Evolutionary conservation across 208 protist genomes (phyloP).

Genomic region (Leishmania tarentolae): DNA sequence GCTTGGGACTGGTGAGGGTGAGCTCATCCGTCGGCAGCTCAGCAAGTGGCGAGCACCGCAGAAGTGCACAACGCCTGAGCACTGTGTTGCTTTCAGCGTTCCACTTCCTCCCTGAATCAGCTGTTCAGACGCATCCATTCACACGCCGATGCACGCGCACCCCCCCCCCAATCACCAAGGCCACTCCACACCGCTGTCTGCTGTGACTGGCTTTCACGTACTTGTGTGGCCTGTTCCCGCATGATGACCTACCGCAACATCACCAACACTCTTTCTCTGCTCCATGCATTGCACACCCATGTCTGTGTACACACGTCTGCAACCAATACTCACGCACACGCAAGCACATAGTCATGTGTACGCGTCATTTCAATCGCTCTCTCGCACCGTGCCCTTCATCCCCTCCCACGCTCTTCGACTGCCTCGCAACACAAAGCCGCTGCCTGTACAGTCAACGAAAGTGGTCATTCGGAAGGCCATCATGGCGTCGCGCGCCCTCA

Average conservation of each 20-base stretch:
- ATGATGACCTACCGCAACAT: not conserved
- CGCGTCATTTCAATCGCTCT: not conserved
- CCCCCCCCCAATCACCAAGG: no score
- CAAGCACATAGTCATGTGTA: not conserved
- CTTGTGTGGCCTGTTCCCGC: not conserved
- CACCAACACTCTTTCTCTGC: not conserved
- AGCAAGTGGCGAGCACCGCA: not conserved
- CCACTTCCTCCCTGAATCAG: no score
- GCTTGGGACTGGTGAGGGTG: no score
- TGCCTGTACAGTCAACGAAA: not conserved
- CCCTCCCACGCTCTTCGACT: not conserved
- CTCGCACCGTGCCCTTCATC: not conserved
- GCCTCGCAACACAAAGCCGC: not conserved
- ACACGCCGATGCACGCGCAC: not conserved
- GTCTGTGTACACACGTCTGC: not conserved
- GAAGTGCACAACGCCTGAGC: not conserved
- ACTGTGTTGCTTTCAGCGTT: not conserved
- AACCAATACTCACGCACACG: not conserved
- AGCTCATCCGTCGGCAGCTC: not conserved
- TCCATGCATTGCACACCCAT: not conserved
- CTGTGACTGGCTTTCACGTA: not conserved
- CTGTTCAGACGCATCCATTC: not conserved
- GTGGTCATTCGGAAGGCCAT: not conserved
- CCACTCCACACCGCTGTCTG: not conserved
- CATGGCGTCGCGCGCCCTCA: slow-evolving; percentile 2